Evolutionary conservation across 73 alveolate species (phyloP), one percentile per base, ranked within the genome.

Genomic region (Paraurostyla sp.): DNA sequence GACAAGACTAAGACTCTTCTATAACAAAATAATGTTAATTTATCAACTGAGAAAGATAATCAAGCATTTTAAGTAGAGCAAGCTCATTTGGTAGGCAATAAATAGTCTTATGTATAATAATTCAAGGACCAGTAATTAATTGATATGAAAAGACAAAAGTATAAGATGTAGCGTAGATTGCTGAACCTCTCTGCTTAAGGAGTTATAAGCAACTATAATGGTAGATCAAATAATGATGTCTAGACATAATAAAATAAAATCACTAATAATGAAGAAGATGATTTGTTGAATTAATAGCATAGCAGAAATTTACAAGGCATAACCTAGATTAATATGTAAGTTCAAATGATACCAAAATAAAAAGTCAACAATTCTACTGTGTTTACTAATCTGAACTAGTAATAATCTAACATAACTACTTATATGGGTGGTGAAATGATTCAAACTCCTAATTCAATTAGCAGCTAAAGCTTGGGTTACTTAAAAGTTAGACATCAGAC

Each of bases 381-480:
- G 71, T 43, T 43, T 43, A 56, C 46, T 0, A 73, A 32, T 46
- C 27, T 48, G 2, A 27, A 32, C 30, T 23, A 73, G 23, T 50
- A 73, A 20, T 25, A 11, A 73, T 0, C 6, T 6, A 11, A 16
- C 25, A 25, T 41, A 20, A 13, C 48, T 3, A 38, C 51, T 16
- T 29, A 73, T 18, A 4, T 48, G n/a, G n/a, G n/a, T 4, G 56
- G 9, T 18, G 86, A 73, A 2, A 45, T 49, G 52, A 49, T 56
- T 9, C 45, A 73, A 36, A 73, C 86, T 13, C 86, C 86, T 1
- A 73, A 73, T 43, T 43, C 71, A 32, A 33, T 45, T 0, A 48
- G 71, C 46, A 43, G 71, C 41, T 25, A 43, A 25, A 73, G 86
- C 40, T 29, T 73, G 4, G 86, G 86, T 9, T 48, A 73, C 27